Conservation (phyloP, 1,139 yeast species). For the Wickerhamomyces sp. region DNA sequence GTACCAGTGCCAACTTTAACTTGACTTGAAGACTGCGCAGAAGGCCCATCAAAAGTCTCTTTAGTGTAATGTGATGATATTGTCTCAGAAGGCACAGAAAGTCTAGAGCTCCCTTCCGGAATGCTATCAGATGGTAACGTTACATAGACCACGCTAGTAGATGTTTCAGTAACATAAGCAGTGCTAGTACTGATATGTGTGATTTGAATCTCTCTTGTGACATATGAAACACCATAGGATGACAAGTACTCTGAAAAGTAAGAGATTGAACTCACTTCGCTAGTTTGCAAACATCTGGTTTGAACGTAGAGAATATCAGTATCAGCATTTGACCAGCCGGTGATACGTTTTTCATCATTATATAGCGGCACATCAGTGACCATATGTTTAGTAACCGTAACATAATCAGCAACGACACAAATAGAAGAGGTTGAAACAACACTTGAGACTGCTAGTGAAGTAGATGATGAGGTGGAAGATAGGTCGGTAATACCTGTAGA, state of each 20-base stretch:
- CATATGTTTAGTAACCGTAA: slow-evolving; percentile 17
- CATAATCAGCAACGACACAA: slow-evolving; percentile 21
- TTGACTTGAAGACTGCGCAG: background rate
- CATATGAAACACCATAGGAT: slow-evolving; percentile 17
- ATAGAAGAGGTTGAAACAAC: slow-evolving; percentile 14
- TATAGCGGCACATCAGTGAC: slow-evolving; percentile 20
- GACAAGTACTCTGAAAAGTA: slow-evolving; percentile 16
- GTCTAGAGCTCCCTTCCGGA: slow-evolving; percentile 1
- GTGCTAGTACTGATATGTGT: slow-evolving; percentile 20
- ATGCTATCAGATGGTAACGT: slow-evolving; percentile 3
- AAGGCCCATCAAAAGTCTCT: background rate
- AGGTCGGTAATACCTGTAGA: background rate
- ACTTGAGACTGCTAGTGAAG: slow-evolving; percentile 9
- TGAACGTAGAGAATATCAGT: slow-evolving; percentile 14
- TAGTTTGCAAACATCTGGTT: slow-evolving; percentile 19
- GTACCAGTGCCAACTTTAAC: background rate
- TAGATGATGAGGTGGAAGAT: background rate
- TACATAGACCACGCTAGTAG: slow-evolving; percentile 17
- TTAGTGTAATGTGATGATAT: background rate
- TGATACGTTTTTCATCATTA: slow-evolving; percentile 14
- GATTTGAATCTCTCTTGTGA: slow-evolving; percentile 17
- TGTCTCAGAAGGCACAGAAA: background rate
- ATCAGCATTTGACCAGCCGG: slow-evolving; percentile 18
- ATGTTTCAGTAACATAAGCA: slow-evolving; percentile 15
- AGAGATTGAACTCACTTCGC: slow-evolving; percentile 14